These are phyloP conservation scores for Hymenoscyphus fraxineus DNA, from an alignment of 2,329 filamentous ascomycete species.

Conservation along the genomic window DNA sequence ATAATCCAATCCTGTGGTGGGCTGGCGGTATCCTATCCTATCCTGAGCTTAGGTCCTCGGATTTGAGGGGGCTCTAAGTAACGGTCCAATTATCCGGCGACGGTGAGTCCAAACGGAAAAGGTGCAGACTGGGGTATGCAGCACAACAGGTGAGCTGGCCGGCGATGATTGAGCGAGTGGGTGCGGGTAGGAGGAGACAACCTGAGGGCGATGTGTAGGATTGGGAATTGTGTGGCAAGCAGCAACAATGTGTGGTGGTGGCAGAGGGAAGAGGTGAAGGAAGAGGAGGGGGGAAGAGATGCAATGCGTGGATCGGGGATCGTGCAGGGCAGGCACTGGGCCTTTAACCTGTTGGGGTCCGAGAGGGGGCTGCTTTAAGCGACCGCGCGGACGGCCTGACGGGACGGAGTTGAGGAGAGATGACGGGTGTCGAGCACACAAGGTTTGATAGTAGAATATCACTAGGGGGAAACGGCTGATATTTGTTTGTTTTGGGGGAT, in stretches of 20 bases:
- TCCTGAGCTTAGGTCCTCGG: constrained; percentile 1
- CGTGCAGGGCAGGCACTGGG: background rate
- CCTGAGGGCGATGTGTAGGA: constrained; percentile 5
- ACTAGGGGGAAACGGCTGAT: background rate
- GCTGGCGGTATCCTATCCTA: constrained; percentile 12
- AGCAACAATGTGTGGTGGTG: constrained; percentile 7
- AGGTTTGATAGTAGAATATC: background rate
- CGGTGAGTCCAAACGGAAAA: constrained; percentile 23
- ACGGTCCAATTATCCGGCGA: constrained; percentile 26
- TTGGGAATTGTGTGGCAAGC: constrained; percentile 5
- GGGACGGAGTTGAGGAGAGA: background rate
- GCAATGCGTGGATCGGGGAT: background rate
- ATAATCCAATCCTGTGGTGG: constrained; percentile 1
- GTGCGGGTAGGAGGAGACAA: constrained; percentile 8
- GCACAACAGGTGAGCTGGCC: constrained; percentile 14
- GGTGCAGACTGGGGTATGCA: constrained; percentile 16
- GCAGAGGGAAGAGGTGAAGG: constrained; percentile 3
- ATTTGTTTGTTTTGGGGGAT: background rate
- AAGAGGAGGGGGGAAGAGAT: background rate
- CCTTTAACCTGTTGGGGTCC: background rate
- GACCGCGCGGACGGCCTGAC: background rate
- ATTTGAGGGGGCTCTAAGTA: background rate
- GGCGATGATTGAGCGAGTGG: constrained; percentile 11
- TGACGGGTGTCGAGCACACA: background rate
- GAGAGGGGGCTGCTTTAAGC: constrained; percentile 1